Base-by-base conservation (phyloP, 2,329 filamentous ascomycete genomes). In the Zasmidium angulare region DNA sequence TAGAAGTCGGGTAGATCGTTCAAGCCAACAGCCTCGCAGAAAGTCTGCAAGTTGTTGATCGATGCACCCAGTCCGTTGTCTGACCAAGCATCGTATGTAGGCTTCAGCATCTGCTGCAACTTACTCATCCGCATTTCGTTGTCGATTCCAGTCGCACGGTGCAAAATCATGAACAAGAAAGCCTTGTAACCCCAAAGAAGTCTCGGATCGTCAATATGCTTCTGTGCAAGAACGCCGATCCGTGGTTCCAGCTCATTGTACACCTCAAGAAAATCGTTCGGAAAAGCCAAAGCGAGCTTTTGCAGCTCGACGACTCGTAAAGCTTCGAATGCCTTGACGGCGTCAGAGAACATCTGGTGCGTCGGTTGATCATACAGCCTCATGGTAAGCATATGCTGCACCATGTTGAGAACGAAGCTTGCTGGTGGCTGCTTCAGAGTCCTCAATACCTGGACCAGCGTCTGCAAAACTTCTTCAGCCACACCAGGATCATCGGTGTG, bases 141-240 rank as follows among this genome's bases (percentile, higher is more conserved):
- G 65, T 96, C 88, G 31, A 98, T 82, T 47, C 86, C 87, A 21
- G 83, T 87, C 36, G 91, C 87, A 60, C 95, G 91, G 75, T 98
- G 93, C 68, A 89, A 88, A 63, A 99, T 95, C 60, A 96, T 95
- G 73, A 99, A 96, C 0, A 98, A 81, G 63, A 98, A 93, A 10
- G 92, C 93, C 67, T 87, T 90, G 69, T 96, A 93, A 1, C 93
- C 91, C 70, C 95, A 88, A 58, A 90, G 86, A 29, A 93, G 85
- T 70, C 93, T 91, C 68, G 93, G 89, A 69, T 97, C 93, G 26
- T 89, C 78, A 55, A 84, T 83, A 26, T 89, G 86, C 50, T 89
- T 85, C 62, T 86, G 81, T 71, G 89, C 83, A 79, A 96, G 87
- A 72, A 93, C 89, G 60, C 89, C 88, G 60, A 98, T 88, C 70